Percentiles rank a stretch among this genome's conserved stretches.
phyloP scores from a whole-genome alignment of 1,284 basidiomycete species.

The Garcileccinum viscosum region DNA sequence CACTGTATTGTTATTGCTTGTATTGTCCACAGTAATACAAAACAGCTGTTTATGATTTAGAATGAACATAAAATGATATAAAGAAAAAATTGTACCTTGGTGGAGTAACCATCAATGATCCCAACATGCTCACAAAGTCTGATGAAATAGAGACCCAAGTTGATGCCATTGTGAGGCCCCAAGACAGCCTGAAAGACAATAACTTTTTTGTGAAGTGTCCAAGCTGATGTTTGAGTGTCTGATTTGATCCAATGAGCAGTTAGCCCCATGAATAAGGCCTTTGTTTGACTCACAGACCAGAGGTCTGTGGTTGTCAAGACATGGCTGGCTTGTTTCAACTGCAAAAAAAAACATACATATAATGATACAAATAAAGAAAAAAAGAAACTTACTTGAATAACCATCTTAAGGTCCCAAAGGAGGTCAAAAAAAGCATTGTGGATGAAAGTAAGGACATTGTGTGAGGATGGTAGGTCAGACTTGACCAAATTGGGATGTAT shows the following conservation, averaged over 20 bases:
- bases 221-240: no score
- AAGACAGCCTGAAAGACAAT: not conserved
- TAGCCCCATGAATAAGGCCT: not conserved
- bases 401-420: not conserved
- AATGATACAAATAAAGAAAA: no score
- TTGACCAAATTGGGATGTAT: fast-evolving
- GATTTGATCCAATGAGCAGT: not conserved
- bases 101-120: no score
- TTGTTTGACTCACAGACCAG: not conserved
- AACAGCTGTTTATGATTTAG: no score
- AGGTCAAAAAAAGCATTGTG: not conserved
- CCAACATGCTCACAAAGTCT: not conserved
- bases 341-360: no score
- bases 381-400: no score
- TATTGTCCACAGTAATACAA: not conserved
- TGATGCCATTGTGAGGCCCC: not conserved
- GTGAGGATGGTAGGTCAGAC: not conserved
- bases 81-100: no score
- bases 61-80: no score
- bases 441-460: not conserved
- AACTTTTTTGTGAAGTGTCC: no score
- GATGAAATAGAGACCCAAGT: not conserved
- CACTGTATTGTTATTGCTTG: not conserved
- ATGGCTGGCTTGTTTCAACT: no score
- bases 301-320: not conserved